These are phyloP conservation scores for Thelephora terrestris DNA, from an alignment of 1,284 basidiomycete species.

Conservation along the genomic window DNA sequence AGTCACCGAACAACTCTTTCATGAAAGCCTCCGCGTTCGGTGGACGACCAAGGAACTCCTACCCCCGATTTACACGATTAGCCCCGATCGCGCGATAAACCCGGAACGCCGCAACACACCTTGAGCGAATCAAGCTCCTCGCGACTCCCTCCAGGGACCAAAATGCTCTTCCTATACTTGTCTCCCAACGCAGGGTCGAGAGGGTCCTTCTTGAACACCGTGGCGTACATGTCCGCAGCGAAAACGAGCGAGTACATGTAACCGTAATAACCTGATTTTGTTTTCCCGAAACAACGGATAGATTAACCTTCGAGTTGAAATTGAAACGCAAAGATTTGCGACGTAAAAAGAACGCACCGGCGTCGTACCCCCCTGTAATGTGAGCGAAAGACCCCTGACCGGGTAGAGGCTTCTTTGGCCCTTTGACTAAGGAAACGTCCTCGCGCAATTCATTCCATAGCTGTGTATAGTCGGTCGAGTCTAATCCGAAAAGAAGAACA, in stretches of 20 bases:
- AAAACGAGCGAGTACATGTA: conserved; percentile 69
- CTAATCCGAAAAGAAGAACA: conserved; percentile 22
- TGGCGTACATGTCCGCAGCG: conserved; percentile 71
- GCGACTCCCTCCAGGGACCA: conserved; percentile 43
- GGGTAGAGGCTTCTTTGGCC: conserved; percentile 39
- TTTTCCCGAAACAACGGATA: too few species aligned
- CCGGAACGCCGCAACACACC: conserved; percentile 20
- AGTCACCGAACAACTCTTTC: conserved; percentile 44
- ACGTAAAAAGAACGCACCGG: conserved; percentile 22
- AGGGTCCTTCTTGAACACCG: conserved; percentile 71
- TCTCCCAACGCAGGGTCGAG: conserved; percentile 50
- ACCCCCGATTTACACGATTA: neutral
- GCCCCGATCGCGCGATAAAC: neutral
- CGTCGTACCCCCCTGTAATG: conserved; percentile 68
- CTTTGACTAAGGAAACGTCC: conserved; percentile 56
- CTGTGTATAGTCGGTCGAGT: conserved; percentile 54
- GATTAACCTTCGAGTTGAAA: too few species aligned
- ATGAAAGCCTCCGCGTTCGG: conserved; percentile 74
- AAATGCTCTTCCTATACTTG: conserved; percentile 43
- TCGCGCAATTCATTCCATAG: conserved; percentile 68
- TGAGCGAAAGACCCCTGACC: conserved; percentile 67
- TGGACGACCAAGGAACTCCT: conserved; percentile 67
- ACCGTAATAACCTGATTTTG: conserved; percentile 17
- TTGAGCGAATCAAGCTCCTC: conserved; percentile 50
- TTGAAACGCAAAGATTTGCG: neutral